Conservation (phyloP, 2,329 filamentous ascomycete species). For the Fusarium sp. region DNA sequence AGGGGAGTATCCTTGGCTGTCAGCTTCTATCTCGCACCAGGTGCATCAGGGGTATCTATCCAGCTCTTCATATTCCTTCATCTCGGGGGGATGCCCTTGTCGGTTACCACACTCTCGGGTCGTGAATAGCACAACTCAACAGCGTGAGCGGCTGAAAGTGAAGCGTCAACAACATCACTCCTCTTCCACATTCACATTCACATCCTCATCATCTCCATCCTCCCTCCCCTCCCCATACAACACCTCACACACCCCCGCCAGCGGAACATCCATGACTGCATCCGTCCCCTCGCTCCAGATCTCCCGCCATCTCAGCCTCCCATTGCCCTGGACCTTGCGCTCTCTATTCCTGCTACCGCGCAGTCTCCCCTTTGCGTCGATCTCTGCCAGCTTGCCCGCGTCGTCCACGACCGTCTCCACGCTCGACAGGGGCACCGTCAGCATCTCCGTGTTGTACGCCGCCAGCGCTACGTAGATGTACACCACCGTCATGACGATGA, state of each 20-base stretch:
- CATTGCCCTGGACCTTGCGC: constrained; percentile 52
- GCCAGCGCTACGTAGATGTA: constrained; percentile 96
- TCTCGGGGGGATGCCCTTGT: background rate
- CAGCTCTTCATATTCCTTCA: background rate
- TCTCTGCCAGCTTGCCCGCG: constrained; percentile 83
- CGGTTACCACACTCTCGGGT: constrained; percentile 1
- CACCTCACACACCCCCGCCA: constrained; percentile 94
- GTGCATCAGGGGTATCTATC: background rate
- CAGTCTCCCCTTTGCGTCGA: constrained; percentile 75
- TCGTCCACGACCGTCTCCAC: constrained; percentile 94
- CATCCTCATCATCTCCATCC: constrained; percentile 39
- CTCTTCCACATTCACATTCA: constrained; percentile 23
- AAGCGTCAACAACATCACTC: background rate
- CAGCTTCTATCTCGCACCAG: background rate
- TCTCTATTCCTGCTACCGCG: constrained; percentile 52
- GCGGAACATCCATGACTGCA: constrained; percentile 95
- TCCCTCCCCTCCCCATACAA: constrained; percentile 76
- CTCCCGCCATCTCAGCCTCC: constrained; percentile 74
- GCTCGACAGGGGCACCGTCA: constrained; percentile 82
- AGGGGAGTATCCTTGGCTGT: background rate
- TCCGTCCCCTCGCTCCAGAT: constrained; percentile 95
- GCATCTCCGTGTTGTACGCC: constrained; percentile 86
- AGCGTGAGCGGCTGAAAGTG: background rate
- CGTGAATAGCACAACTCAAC: background rate
- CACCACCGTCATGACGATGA: constrained; percentile 85